These are phyloP conservation scores for Apocynum venetum DNA, from an alignment of 257 asterid genomes.

Conservation along the genomic window DNA sequence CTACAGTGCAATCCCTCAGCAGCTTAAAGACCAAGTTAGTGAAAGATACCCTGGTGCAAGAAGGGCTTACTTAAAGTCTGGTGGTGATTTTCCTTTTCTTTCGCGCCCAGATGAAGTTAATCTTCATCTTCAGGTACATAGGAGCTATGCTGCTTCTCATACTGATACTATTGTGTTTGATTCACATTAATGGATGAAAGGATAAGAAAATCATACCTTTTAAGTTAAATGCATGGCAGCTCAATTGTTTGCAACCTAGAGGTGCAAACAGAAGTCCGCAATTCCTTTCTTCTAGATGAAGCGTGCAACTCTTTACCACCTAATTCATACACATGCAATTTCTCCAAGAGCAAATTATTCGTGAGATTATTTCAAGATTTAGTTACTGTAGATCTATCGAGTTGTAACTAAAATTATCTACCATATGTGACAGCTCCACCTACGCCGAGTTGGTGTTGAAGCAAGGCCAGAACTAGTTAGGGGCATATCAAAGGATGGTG, in stretches of 20 bases:
- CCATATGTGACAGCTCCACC: conserved; percentile 60
- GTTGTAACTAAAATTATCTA: conserved; percentile 8
- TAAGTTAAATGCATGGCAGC: not conserved
- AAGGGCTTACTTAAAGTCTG: conserved; percentile 78
- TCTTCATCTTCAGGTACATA: conserved; percentile 91
- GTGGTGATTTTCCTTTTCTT: conserved; percentile 96
- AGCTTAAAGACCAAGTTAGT: conserved; percentile 77
- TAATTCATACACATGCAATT: not conserved
- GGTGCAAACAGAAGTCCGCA: not conserved
- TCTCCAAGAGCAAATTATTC: not conserved
- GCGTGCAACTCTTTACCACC: not conserved
- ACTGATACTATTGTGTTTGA: not conserved
- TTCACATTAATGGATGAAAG: not conserved
- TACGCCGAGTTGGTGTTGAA: conserved; percentile 85
- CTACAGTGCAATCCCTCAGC: conserved; percentile 77
- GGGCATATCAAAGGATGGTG: conserved; percentile 41
- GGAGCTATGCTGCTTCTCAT: not conserved
- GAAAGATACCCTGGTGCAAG: conserved; percentile 95
- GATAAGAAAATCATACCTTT: not conserved
- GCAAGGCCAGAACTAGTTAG: conserved; percentile 54
- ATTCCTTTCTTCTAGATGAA: not conserved
- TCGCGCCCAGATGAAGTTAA: conserved; percentile 94
- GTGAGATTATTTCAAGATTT: not conserved
- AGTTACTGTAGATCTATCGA: not conserved
- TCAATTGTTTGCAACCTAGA: not conserved